Conservation (phyloP, 352 stramenopile species). For the Phytophthora tubulina region DNA sequence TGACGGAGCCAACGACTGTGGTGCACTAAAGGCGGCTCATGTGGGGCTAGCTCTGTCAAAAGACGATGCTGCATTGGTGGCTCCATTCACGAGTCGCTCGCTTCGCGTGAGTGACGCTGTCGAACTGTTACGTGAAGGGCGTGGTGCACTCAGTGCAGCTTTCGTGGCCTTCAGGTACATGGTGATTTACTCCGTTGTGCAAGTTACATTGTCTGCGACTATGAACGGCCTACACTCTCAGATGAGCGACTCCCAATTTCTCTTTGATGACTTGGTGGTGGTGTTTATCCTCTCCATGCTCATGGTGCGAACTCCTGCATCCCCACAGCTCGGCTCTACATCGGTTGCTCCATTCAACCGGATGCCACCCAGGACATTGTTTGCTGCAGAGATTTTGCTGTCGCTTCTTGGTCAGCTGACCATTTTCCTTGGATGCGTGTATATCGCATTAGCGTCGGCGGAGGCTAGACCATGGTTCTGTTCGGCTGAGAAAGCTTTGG, state of each 20-base stretch:
- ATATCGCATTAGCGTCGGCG: conserved; percentile 66
- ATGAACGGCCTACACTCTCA: conserved; percentile 73
- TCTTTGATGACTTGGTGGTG: conserved; percentile 81
- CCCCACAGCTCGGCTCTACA: conserved; percentile 43
- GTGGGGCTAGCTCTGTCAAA: conserved; percentile 90
- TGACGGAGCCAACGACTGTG: conserved; percentile 90
- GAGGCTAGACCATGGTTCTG: conserved; percentile 73
- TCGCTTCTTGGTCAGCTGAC: conserved; percentile 69
- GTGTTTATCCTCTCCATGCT: conserved; percentile 77
- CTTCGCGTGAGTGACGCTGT: conserved; percentile 88
- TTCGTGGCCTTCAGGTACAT: conserved; percentile 93
- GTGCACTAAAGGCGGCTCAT: conserved; percentile 92
- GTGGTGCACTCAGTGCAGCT: conserved; percentile 89
- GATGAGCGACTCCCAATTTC: conserved; percentile 84
- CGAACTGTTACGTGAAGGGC: conserved; percentile 88
- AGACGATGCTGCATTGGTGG: conserved; percentile 91
- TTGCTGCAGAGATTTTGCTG: conserved; percentile 63
- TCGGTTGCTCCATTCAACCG: conserved; percentile 40
- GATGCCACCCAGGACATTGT: conserved; percentile 66
- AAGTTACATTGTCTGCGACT: conserved; percentile 74
- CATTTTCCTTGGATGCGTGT: conserved; percentile 64
- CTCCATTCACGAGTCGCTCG: conserved; percentile 91
- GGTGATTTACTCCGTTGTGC: conserved; percentile 93
- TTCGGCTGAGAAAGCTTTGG: conserved; percentile 50
- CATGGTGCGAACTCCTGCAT: conserved; percentile 71